These are phyloP conservation scores for Aphanomyces astaci DNA, from an alignment of 352 stramenopile species.

Conservation along the genomic window DNA sequence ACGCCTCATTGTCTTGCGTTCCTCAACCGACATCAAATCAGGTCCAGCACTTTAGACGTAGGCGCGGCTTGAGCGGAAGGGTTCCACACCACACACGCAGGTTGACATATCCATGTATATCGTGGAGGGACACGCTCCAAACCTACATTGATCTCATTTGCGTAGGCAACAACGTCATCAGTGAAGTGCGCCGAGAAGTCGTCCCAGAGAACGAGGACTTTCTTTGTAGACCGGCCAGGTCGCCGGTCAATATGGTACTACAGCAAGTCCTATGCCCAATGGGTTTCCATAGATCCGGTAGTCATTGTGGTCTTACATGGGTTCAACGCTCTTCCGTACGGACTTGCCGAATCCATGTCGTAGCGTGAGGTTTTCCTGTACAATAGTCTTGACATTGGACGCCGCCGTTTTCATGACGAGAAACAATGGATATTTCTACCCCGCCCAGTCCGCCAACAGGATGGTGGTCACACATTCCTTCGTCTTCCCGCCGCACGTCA, in stretches of 20 bases:
- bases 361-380: not conserved
- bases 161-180: conserved; percentile 3
- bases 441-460: conserved; percentile 25
- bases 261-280: not conserved
- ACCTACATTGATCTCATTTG: not conserved
- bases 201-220: conserved; percentile 11
- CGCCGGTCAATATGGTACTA: not conserved
- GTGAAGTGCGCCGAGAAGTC: conserved; percentile 11
- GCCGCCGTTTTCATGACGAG: not conserved
- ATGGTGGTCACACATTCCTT: conserved; percentile 28
- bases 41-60: conserved; percentile 14
- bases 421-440: conserved; percentile 3
- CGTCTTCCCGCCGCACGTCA: conserved; percentile 21
- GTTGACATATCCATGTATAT: conserved; percentile 11
- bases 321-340: not conserved
- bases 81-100: not conserved
- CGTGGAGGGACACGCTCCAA: not conserved
- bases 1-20: not conserved
- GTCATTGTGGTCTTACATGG: not conserved
- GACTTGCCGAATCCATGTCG: not conserved
- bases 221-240: not conserved
- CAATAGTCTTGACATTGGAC: not conserved
- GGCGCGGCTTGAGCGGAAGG: not conserved
- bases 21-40: not conserved
- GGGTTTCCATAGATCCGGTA: not conserved